Base-by-base conservation (phyloP, 495 filamentous ascomycete species). In the Neurospora sp. region DNA sequence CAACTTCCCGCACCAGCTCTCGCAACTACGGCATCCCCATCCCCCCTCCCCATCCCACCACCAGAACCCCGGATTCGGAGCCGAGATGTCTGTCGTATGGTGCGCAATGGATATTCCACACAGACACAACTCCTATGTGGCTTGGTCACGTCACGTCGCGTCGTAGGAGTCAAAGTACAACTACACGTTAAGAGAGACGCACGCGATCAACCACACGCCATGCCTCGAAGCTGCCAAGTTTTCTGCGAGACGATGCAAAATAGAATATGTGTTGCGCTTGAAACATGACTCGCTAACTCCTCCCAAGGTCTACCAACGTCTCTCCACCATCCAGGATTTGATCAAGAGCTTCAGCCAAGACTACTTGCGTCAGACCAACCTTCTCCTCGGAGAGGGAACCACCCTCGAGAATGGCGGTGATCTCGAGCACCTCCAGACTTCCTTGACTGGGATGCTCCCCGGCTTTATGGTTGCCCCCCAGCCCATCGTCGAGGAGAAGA, bases 321-420 rank as follows among this genome's bases (percentile, higher is more conserved):
- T 95, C 66, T 87, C 89, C 73, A 91, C 90, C 42, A 89, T 95
- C 39, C 91, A 93, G 74, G 87, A 87, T 48, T 87, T 92, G 69
- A 90, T 94, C 81, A 88, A 89, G 76, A 89, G 90, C 70, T 87
- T 95, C 72, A 90, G 91, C 72, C 86, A 88, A 77, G 92, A 93
- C 72, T 97, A 96, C 81, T 85, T 96, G 76, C 89, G 90, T 76
- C 93, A 96, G 81, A 92, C 91, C 77, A 93, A 93, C 76, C 89
- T 90, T 11, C 86, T 96, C 48, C 88, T 96, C 41, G 89, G 88
- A 71, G 88, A 90, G 75, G 88, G 87, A n/a, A 81, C 80, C 72
- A 81, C 74, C 54, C 77, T 86, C 69, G 86, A 86, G 72, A 82
- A 84, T 78, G 84, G 81, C 31, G 79, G 82, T 70, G 82, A 83